These are phyloP conservation scores for Bipolaris zeicola DNA, from an alignment of 2,329 filamentous ascomycete species.

Conservation along the genomic window DNA sequence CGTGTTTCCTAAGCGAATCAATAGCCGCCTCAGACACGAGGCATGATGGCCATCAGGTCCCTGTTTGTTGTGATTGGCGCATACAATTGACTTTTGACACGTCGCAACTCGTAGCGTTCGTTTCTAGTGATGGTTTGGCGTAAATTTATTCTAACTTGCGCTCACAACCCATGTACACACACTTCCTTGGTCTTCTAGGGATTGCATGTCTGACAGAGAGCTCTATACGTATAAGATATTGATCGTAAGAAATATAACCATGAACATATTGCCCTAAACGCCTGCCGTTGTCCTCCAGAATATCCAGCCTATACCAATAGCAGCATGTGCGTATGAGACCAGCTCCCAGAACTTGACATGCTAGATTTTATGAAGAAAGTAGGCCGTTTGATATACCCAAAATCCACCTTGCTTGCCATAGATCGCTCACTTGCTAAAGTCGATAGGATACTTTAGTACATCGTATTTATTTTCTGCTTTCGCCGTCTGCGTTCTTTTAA, in stretches of 20 bases:
- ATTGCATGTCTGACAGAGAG: too few species aligned
- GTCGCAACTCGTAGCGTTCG: neutral
- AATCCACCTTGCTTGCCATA: neutral
- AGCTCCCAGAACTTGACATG: neutral
- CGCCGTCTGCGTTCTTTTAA: neutral
- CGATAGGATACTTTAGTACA: neutral
- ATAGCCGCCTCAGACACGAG: neutral
- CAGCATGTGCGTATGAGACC: neutral
- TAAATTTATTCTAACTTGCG: too few species aligned
- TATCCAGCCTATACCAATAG: too few species aligned
- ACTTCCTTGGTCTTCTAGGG: too few species aligned
- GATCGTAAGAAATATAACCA: too few species aligned
- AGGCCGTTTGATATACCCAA: neutral
- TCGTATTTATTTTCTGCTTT: too few species aligned
- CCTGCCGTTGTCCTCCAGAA: too few species aligned
- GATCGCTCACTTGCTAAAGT: neutral
- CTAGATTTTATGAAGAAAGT: too few species aligned
- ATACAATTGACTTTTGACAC: neutral
- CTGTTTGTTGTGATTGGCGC: neutral
- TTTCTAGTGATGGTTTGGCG: neutral
- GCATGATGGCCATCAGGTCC: slow-evolving; percentile 1
- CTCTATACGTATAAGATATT: too few species aligned
- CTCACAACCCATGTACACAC: neutral
- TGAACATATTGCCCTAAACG: too few species aligned
- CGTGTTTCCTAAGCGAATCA: neutral